A percentile compares a stretch with the other conserved stretches of the same genome.
Evolutionary conservation across 192 early-diverging fungal species (phyloP).

Genomic region (Endogone sp.): DNA sequence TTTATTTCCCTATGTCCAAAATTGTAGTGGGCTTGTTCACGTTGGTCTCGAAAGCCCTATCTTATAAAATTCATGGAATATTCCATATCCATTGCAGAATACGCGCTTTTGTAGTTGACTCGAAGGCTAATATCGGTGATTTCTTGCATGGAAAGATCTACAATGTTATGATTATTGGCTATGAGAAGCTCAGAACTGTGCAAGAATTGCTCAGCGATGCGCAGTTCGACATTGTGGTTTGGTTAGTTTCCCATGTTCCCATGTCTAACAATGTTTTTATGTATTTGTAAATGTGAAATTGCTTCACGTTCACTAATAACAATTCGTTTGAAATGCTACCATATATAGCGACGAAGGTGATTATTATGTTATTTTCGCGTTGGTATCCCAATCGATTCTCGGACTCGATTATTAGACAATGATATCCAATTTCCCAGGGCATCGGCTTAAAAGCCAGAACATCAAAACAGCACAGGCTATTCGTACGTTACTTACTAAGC

Average conservation of each 20-base stretch:
- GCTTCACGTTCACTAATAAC: background rate
- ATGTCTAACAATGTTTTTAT: background rate
- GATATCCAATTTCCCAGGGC: background rate
- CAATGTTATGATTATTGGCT: constrained; percentile 46
- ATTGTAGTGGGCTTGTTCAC: too few species aligned
- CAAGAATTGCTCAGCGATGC: background rate
- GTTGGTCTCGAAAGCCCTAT: too few species aligned
- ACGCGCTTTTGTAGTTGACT: constrained; percentile 37
- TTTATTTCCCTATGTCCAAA: background rate
- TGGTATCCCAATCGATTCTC: background rate
- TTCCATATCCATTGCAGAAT: constrained; percentile 9
- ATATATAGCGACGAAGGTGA: constrained; percentile 1
- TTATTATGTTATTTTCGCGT: background rate
- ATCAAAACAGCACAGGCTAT: constrained; percentile 40
- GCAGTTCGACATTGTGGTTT: background rate
- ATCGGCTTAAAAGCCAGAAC: constrained; percentile 39
- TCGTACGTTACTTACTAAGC: constrained; percentile 23
- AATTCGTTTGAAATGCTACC: background rate
- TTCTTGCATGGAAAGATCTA: constrained; percentile 40
- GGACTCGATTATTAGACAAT: background rate
- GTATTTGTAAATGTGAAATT: background rate
- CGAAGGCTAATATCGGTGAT: constrained; percentile 32
- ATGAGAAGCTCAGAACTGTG: constrained; percentile 30
- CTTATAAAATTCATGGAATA: background rate
- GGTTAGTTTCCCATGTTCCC: background rate